Evolutionary conservation across 495 filamentous ascomycete species (phyloP).

Genomic region (Annulohypoxylon moriforme): DNA sequence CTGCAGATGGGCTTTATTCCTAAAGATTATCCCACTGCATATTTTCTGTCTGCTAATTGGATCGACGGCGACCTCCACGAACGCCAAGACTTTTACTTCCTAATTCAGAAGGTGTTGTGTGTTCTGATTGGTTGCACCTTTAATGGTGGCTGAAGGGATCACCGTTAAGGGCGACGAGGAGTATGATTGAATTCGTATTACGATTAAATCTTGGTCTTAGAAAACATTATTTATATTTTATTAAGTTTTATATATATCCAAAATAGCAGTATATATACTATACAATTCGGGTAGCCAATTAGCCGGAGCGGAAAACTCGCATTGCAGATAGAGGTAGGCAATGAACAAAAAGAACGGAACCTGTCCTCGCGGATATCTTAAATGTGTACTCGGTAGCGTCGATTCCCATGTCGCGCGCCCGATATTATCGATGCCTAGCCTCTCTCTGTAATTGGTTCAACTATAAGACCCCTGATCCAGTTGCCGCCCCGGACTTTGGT

Average conservation of each 20-base stretch:
- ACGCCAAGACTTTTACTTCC: conserved; percentile 26
- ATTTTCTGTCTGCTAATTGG: neutral
- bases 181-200: neutral
- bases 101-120: neutral
- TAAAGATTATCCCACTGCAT: neutral
- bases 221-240: neutral
- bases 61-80: neutral
- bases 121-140: conserved; percentile 1
- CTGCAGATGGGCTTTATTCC: neutral
- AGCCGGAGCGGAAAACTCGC: neutral
- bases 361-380: conserved; percentile 4
- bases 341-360: neutral
- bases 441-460: neutral
- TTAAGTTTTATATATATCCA: neutral
- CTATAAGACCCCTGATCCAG: neutral
- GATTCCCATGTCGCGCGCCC: neutral
- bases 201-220: neutral
- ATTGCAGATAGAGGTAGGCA: neutral
- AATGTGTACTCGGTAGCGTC: neutral
- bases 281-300: neutral
- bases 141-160: neutral
- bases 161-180: neutral
- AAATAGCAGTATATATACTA: neutral
- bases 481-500: neutral
- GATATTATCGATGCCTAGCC: neutral